Evolutionary conservation across 768 basidiomycete species (phyloP), one percentile per base, ranked within the genome.

Genomic region (Lactifluus subvellereus): DNA sequence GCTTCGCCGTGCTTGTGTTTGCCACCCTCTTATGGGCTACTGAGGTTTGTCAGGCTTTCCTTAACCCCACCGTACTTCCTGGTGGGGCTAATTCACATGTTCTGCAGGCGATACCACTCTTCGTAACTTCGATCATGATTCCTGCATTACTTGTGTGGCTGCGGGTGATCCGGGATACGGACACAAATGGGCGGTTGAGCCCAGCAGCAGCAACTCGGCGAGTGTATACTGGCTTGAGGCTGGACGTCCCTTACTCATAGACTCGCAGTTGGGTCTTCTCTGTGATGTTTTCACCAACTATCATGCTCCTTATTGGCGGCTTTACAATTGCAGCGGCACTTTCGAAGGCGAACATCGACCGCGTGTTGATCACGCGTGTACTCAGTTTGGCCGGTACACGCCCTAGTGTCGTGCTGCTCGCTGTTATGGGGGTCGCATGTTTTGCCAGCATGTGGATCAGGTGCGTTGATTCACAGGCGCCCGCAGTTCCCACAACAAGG

Each of bases 361-460:
- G 88, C 27, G 84, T 98, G 60, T 73, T 98, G 53, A 94, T 98
- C 65, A 95, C 94, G 4, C 84, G 90, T 33, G 86, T 98, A 47
- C 82, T 99, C 57, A 88, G 86, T 70, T 79, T 98, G 55, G 97
- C 97, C 7, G 96, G 97, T 5, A 87, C 92, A 11, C 81, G 81
- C 59, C 97, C 96, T 2, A 86, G 84, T 64, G 87, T 82, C 0
- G 95, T 99, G 4, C 77, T 99, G 8, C 82, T 99, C 50, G 88
- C 93, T 0, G 91, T 98, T 73, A 98, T 98, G 97, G 85, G 79
- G 49, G 94, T 99, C 18, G 89, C 94, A 2, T 98, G 94, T 71
- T 99, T 99, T 72, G 94, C 95, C 3, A 94, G 91, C 74, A 99
- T 98, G 96, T 98, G 94, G 97, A 98, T 99, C 70, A 94, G 89